Conservation (phyloP, 805 yeast genomes). For the Candida nanaspora region DNA sequence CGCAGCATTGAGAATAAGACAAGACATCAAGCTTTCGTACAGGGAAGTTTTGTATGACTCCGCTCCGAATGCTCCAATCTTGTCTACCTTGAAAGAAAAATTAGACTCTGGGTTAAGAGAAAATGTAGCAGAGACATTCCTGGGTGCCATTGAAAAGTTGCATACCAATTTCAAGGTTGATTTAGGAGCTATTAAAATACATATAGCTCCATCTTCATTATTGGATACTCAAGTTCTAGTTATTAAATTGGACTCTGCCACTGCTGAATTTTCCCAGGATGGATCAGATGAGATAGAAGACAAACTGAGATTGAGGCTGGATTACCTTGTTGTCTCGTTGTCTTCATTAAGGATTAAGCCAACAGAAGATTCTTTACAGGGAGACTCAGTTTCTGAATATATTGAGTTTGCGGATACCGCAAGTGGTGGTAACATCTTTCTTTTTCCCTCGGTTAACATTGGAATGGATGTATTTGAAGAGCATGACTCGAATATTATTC, state of each 20-base stretch:
- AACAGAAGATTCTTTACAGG: slow-evolving; percentile 35
- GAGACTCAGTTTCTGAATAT: slow-evolving; percentile 46
- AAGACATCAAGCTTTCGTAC: slow-evolving; percentile 67
- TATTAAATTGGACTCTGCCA: slow-evolving; percentile 45
- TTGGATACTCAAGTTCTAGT: slow-evolving; percentile 72
- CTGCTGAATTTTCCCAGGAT: slow-evolving; percentile 45
- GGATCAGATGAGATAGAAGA: slow-evolving; percentile 42
- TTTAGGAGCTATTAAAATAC: slow-evolving; percentile 48
- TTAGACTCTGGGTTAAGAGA: not conserved
- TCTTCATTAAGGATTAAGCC: slow-evolving; percentile 48
- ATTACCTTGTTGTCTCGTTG: slow-evolving; percentile 60
- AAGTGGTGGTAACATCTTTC: slow-evolving; percentile 72
- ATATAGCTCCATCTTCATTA: slow-evolving; percentile 77
- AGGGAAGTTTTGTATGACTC: slow-evolving; percentile 68
- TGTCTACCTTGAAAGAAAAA: not conserved
- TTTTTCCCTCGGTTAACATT: slow-evolving; percentile 69
- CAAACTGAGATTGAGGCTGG: slow-evolving; percentile 51
- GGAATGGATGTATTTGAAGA: slow-evolving; percentile 71
- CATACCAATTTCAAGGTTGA: slow-evolving; percentile 63
- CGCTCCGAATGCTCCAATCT: slow-evolving; percentile 8
- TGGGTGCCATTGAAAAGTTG: slow-evolving; percentile 32
- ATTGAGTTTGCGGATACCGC: slow-evolving; percentile 49
- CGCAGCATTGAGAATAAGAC: slow-evolving; percentile 61
- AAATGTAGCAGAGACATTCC: slow-evolving; percentile 12
- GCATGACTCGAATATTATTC: slow-evolving; percentile 44